These are phyloP conservation scores for Phanerochaete carnosa DNA, from an alignment of 768 basidiomycete species.

Conservation along the genomic window DNA sequence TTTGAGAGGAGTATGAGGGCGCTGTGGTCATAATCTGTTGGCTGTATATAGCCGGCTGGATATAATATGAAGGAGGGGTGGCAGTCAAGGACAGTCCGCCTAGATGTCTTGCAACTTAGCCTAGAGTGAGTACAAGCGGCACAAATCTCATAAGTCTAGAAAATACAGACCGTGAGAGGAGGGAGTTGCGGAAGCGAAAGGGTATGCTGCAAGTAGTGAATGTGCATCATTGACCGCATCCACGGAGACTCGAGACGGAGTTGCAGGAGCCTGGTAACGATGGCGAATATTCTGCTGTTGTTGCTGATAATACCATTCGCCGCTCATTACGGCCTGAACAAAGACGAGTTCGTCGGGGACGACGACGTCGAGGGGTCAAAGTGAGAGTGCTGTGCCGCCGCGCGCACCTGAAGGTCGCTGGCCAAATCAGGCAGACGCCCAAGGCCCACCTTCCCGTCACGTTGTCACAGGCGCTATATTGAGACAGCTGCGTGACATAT, in stretches of 20 bases:
- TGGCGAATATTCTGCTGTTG: slow-evolving; percentile 6
- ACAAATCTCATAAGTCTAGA: slow-evolving; percentile 5
- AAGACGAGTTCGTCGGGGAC: neutral
- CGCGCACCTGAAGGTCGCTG: slow-evolving; percentile 5
- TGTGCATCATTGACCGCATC: slow-evolving; percentile 69
- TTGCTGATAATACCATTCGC: slow-evolving; percentile 2
- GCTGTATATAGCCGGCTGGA: slow-evolving; percentile 53
- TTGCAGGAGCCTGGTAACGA: neutral
- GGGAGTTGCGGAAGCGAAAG: slow-evolving; percentile 75
- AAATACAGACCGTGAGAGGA: slow-evolving; percentile 59
- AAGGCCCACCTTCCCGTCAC: neutral
- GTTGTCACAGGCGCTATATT: neutral
- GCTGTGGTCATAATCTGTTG: slow-evolving; percentile 8
- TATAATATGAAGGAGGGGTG: slow-evolving; percentile 63
- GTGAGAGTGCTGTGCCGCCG: slow-evolving; percentile 2
- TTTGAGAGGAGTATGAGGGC: slow-evolving; percentile 42
- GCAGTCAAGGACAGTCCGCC: slow-evolving; percentile 55
- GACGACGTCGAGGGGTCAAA: neutral
- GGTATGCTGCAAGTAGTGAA: slow-evolving; percentile 61
- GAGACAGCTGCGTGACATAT: neutral
- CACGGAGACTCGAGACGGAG: slow-evolving; percentile 18
- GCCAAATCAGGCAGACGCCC: slow-evolving; percentile 3
- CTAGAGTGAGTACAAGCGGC: slow-evolving; percentile 16
- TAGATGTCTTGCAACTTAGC: slow-evolving; percentile 63
- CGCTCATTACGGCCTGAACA: neutral